Percentiles rank a stretch among this genome's conserved stretches.
Conservation (phyloP, 805 yeast species). For the Kregervanrija delftensis region DNA sequence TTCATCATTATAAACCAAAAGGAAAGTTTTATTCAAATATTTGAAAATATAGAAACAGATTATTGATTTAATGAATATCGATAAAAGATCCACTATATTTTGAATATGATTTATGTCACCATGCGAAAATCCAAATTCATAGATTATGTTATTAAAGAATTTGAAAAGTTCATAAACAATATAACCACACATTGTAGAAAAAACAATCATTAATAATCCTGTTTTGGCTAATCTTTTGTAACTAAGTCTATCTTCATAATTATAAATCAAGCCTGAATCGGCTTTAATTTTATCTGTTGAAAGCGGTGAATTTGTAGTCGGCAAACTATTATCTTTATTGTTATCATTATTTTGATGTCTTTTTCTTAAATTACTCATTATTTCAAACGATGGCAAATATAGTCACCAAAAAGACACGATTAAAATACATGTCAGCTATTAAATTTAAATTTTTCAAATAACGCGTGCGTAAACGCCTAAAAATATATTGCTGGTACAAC, state of each 20-base stretch:
- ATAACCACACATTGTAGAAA: slow-evolving; percentile 5
- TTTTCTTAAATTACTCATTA: too few relatives aligned
- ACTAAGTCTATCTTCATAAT: slow-evolving; percentile 9
- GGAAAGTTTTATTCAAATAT: slow-evolving; percentile 16
- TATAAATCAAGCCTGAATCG: slow-evolving; percentile 3
- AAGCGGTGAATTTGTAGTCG: not conserved
- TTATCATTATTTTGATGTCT: not conserved
- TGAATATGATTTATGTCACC: slow-evolving; percentile 1
- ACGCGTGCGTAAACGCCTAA: too few relatives aligned
- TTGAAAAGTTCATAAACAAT: slow-evolving; percentile 10
- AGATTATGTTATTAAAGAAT: slow-evolving; percentile 7
- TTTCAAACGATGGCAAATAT: too few relatives aligned
- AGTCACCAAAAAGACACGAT: too few relatives aligned
- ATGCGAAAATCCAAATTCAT: slow-evolving; percentile 2
- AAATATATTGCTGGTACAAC: too few relatives aligned
- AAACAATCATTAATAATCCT: slow-evolving; percentile 11
- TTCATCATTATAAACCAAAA: slow-evolving; percentile 18
- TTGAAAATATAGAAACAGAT: slow-evolving; percentile 13
- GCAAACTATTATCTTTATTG: not conserved
- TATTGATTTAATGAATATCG: slow-evolving; percentile 13
- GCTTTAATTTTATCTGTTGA: slow-evolving; percentile 3
- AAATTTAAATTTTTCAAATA: too few relatives aligned
- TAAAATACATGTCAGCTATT: too few relatives aligned
- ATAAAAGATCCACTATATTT: slow-evolving; percentile 10
- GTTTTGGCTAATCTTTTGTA: slow-evolving; percentile 15